Evolutionary conservation across 164 flowering plant genomes (phyloP).

Genomic region (Stephania cephalantha): DNA sequence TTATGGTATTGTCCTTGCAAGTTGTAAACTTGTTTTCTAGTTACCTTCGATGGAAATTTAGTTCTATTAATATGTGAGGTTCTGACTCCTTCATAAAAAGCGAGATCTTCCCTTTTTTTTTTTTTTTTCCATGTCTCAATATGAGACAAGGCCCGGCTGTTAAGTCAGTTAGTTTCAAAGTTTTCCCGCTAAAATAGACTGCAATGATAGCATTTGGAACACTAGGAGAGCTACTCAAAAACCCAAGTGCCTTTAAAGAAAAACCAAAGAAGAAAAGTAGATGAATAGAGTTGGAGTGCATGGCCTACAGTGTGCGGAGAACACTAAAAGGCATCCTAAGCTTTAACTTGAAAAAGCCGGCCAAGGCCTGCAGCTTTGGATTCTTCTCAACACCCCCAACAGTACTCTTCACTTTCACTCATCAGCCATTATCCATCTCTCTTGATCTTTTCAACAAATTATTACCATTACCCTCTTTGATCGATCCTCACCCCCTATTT

Average conservation of each 20-base stretch:
- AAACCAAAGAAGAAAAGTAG: not conserved
- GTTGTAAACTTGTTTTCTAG: no score
- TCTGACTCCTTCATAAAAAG: not conserved
- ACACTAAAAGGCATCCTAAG: not conserved
- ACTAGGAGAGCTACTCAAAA: not conserved
- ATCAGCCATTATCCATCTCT: not conserved
- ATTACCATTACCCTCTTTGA: not conserved
- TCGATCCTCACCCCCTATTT: not conserved
- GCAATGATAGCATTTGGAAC: not conserved
- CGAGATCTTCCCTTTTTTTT: not conserved
- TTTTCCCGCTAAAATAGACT: not conserved
- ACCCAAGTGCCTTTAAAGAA: not conserved
- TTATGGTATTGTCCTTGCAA: no score
- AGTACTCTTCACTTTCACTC: not conserved
- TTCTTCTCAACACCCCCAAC: not conserved
- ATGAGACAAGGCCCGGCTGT: not conserved
- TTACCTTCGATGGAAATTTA: no score
- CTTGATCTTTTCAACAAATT: not conserved
- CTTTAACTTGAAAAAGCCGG: constrained; percentile 4
- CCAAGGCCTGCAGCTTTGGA: constrained; percentile 10
- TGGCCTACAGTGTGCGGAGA: constrained; percentile 3
- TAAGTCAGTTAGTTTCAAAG: not conserved
- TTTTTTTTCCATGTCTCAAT: not conserved
- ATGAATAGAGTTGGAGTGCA: not conserved
- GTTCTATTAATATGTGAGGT: not conserved